These are phyloP conservation scores for Fistulifera solaris DNA, from an alignment of 108 stramenopile genomes.

Conservation along the genomic window DNA sequence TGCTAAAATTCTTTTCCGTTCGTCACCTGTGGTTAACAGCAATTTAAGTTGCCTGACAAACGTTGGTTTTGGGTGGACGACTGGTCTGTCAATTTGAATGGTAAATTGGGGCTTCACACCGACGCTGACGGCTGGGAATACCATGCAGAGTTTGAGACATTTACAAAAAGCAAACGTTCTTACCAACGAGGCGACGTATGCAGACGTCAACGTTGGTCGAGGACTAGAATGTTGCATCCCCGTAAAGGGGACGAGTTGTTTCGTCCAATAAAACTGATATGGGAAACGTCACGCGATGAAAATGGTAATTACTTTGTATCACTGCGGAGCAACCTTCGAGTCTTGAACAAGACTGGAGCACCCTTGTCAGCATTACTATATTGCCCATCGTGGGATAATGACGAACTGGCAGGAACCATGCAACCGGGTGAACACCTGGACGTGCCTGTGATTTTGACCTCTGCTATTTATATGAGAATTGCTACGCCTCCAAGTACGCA, in stretches of 20 bases:
- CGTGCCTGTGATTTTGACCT: conserved; percentile 49
- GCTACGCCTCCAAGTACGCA: conserved; percentile 21
- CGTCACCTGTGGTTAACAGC: conserved; percentile 33
- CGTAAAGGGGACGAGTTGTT: conserved; percentile 19
- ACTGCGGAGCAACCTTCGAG: conserved; percentile 43
- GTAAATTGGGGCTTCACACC: conserved; percentile 34
- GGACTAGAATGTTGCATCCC: conserved; percentile 53
- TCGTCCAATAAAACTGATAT: conserved; percentile 36
- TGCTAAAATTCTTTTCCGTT: no score
- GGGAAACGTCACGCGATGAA: conserved; percentile 40
- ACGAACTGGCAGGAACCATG: conserved; percentile 30
- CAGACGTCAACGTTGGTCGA: conserved; percentile 62
- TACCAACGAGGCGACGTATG: conserved; percentile 59
- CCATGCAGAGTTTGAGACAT: conserved; percentile 64
- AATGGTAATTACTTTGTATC: conserved; percentile 34
- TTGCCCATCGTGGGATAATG: conserved; percentile 47
- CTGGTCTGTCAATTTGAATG: conserved; percentile 63
- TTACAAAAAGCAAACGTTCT: conserved; percentile 32
- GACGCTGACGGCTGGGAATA: conserved; percentile 84
- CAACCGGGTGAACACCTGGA: conserved; percentile 25
- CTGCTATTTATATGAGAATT: conserved; percentile 47
- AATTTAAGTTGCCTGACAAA: conserved; percentile 55
- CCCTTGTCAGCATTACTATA: conserved; percentile 41
- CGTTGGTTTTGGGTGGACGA: conserved; percentile 79
- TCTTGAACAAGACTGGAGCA: conserved; percentile 40